phyloP scores from a whole-genome alignment of 2,329 filamentous ascomycete genomes.

The Cladobotryum mycophilum region DNA sequence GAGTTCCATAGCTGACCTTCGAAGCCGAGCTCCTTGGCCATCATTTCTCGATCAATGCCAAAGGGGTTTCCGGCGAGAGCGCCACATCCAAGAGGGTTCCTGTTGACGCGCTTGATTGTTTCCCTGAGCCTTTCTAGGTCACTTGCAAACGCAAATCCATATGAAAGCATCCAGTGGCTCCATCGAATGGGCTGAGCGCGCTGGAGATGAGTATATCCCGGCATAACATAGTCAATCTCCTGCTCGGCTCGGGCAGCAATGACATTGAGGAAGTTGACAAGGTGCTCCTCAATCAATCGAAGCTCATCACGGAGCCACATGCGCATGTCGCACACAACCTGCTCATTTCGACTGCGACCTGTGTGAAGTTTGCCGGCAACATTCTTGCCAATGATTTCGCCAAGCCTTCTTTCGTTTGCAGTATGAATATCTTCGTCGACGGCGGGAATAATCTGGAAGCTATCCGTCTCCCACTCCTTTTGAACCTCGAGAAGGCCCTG shows the following conservation, averaged over 20 bases:
- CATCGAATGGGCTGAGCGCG: constrained; percentile 74
- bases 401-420: constrained; percentile 64
- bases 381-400: constrained; percentile 81
- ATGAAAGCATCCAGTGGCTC: constrained; percentile 75
- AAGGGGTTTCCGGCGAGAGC: constrained; percentile 80
- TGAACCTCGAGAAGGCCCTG: constrained; percentile 55
- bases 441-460: constrained; percentile 45
- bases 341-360: constrained; percentile 80
- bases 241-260: constrained; percentile 62
- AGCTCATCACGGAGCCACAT: constrained; percentile 79
- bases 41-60: constrained; percentile 69
- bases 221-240: constrained; percentile 75
- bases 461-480: constrained; percentile 46
- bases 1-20: constrained; percentile 69
- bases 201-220: constrained; percentile 83
- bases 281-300: constrained; percentile 58
- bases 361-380: constrained; percentile 87
- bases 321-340: constrained; percentile 84
- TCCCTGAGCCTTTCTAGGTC: constrained; percentile 75
- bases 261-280: constrained; percentile 65
- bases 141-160: constrained; percentile 62
- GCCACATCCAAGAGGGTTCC: constrained; percentile 63
- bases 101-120: constrained; percentile 68
- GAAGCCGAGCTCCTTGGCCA: constrained; percentile 77
- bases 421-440: constrained; percentile 60